Base-by-base conservation (phyloP, 768 basidiomycete genomes). In the Hydnomerulius pinastri region DNA sequence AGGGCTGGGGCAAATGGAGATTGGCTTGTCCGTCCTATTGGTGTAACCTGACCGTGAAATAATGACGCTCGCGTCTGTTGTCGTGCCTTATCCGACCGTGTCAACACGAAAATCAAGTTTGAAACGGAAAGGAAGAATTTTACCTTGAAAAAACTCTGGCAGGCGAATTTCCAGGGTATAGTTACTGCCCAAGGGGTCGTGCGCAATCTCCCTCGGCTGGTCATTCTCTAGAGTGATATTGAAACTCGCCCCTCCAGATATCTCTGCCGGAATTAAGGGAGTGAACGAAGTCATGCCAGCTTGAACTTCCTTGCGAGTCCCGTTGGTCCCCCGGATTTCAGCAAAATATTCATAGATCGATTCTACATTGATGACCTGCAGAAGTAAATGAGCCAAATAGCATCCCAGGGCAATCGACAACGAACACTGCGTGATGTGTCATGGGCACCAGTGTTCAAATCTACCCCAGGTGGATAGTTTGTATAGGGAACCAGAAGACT, bases 401-500 rank as follows among this genome's bases (percentile, higher is more conserved):
- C n/a, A n/a, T n/a, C n/a, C n/a, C n/a, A n/a, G n/a, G n/a, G n/a
- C n/a, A n/a, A n/a, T n/a, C n/a, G n/a, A n/a, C n/a, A n/a, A n/a
- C n/a, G n/a, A n/a, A n/a, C n/a, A n/a, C n/a, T n/a, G n/a, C n/a
- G n/a, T n/a, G n/a, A n/a, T n/a, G n/a, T n/a, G n/a, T n/a, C n/a
- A n/a, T n/a, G n/a, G n/a, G n/a, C n/a, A n/a, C n/a, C n/a, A n/a
- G n/a, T n/a, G n/a, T n/a, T n/a, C n/a, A n/a, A 12, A 10, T 64
- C 50, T 27, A 54, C 13, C 1, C 42, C 48, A 2, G 51, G 56
- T 17, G 62, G 62, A 15, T 58, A 54, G 32, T 60, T 64, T 10
- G 62, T 63, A 21, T 54, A 55, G 3, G 56, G 62, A 27, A 64
- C 52, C 2, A 61, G 48, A 17, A 64, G 18, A 15, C 35, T 20